A percentile compares a stretch with the other conserved stretches of the same genome.
Conservation (phyloP, 139 green algal genomes). For the Tetradesmus lagerheimii region DNA sequence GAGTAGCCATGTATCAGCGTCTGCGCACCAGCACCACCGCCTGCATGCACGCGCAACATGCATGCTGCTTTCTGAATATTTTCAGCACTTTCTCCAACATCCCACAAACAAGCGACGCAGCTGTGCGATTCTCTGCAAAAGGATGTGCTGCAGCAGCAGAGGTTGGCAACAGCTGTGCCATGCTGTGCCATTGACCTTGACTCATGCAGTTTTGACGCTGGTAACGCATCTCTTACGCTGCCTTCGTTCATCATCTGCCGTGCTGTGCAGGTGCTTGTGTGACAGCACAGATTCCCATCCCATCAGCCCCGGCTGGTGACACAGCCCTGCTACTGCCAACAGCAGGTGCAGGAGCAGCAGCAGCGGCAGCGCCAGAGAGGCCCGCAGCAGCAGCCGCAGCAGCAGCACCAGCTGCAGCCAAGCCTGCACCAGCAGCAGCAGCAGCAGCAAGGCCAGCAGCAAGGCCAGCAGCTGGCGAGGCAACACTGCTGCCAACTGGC, state of each 20-base stretch:
- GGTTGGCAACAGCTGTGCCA: neutral
- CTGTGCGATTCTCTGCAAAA: neutral
- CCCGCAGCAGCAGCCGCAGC: neutral
- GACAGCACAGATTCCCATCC: slow-evolving; percentile 24
- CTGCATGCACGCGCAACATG: neutral
- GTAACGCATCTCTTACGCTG: neutral
- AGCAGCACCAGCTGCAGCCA: neutral
- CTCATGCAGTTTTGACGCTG: neutral
- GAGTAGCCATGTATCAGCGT: neutral
- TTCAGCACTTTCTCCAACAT: too few relatives aligned
- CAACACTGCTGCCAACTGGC: slow-evolving; percentile 9
- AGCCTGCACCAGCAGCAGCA: neutral
- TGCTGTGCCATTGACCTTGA: neutral
- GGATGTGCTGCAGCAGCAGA: slow-evolving; percentile 3
- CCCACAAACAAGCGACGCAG: too few relatives aligned
- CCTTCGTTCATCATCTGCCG: neutral
- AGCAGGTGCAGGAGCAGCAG: neutral
- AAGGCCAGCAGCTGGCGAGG: neutral
- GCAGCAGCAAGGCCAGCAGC: neutral
- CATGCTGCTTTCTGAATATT: neutral
- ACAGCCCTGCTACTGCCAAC: slow-evolving; percentile 17
- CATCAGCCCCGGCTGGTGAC: neutral
- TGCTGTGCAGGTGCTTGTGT: slow-evolving; percentile 1
- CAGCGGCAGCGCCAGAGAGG: neutral
- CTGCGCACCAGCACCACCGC: neutral